phyloP scores from a whole-genome alignment of 352 stramenopile species.

The Pythium grandisporangium region DNA sequence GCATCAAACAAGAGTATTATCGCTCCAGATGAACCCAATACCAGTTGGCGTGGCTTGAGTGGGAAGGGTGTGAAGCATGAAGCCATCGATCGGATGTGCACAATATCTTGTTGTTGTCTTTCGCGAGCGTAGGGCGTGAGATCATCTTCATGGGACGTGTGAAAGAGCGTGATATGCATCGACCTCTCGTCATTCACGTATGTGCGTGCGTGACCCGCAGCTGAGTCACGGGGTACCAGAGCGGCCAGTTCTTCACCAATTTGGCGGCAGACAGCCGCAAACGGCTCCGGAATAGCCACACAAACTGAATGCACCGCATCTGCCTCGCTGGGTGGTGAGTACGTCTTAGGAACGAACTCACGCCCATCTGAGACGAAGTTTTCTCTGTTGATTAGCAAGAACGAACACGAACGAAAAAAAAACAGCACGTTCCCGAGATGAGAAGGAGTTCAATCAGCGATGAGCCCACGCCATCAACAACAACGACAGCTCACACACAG shows the following conservation, averaged over 20 bases:
- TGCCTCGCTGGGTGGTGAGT: conserved; percentile 26
- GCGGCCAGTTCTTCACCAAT: conserved; percentile 37
- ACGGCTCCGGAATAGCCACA: conserved; percentile 23
- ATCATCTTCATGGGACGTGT: conserved; percentile 63
- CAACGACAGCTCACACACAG: no score
- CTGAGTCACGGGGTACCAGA: conserved; percentile 23
- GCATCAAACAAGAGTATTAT: conserved; percentile 69
- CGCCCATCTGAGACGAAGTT: conserved; percentile 12
- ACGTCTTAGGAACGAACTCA: conserved; percentile 37
- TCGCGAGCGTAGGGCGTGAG: conserved; percentile 26
- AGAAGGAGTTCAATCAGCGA: neutral
- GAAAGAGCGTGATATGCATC: conserved; percentile 77
- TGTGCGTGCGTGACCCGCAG: conserved; percentile 20
- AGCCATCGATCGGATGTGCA: conserved; percentile 27
- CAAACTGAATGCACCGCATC: conserved; percentile 42
- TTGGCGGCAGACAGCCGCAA: conserved; percentile 23
- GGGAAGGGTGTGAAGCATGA: conserved; percentile 28
- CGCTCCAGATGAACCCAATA: conserved; percentile 48
- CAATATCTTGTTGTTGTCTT: conserved; percentile 29
- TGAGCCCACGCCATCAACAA: no score
- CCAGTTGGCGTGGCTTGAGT: conserved; percentile 35
- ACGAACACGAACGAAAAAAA: neutral
- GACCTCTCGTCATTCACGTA: conserved; percentile 56
- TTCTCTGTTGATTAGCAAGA: neutral
- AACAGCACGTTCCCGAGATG: neutral